These are phyloP conservation scores for Paramecium caudatum DNA, from an alignment of 73 alveolate species.

Conservation along the genomic window DNA sequence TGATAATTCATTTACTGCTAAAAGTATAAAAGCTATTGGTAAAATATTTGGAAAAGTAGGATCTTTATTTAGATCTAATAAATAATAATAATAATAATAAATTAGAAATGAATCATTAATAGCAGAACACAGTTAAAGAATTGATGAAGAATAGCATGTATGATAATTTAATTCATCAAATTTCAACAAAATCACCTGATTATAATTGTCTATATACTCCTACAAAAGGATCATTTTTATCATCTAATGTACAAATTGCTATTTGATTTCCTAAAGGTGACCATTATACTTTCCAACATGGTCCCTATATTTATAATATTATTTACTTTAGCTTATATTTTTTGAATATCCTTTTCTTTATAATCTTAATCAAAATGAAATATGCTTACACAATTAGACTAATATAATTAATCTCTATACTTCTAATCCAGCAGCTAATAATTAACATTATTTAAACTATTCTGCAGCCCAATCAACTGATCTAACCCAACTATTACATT, in stretches of 20 bases:
- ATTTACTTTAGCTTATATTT: no score
- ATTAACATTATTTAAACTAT: not conserved
- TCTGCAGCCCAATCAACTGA: constrained; percentile 67
- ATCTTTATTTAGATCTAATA: not conserved
- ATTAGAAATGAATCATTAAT: not conserved
- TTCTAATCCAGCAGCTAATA: constrained; percentile 48
- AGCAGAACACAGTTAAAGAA: constrained; percentile 9
- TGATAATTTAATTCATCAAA: not conserved
- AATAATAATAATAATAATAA: not conserved
- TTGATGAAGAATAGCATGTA: constrained; percentile 16
- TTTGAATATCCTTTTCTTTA: not conserved
- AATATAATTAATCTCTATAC: not conserved
- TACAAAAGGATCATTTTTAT: constrained; percentile 3
- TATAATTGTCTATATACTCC: not conserved
- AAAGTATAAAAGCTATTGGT: not conserved
- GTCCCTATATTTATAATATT: no score
- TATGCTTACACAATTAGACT: not conserved
- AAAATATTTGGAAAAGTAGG: not conserved
- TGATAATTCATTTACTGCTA: constrained; percentile 12
- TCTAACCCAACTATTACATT: constrained; percentile 32
- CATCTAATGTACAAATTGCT: constrained; percentile 69
- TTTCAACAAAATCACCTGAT: constrained; percentile 31
- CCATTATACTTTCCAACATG: constrained; percentile 80
- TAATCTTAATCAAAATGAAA: not conserved
- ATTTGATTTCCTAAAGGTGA: constrained; percentile 76